Conservation (phyloP, 2,329 filamentous ascomycete species). For the Clarireedia paspali region DNA sequence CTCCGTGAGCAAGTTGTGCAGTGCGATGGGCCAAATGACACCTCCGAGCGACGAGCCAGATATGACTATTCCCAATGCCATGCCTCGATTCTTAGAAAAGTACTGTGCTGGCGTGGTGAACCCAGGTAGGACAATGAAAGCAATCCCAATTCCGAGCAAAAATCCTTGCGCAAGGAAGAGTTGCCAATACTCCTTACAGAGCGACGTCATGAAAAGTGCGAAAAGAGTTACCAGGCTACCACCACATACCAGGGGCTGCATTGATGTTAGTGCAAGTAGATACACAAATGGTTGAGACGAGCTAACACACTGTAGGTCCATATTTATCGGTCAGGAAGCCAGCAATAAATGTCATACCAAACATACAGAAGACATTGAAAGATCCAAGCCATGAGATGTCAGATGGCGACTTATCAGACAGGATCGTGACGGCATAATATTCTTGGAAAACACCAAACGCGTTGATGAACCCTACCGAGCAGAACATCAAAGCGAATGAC, state of each 20-base stretch:
- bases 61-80: constrained; percentile 20
- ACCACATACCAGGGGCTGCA: background rate
- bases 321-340: constrained; percentile 20
- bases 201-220: constrained; percentile 20
- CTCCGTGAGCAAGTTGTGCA: constrained; percentile 24
- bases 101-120: constrained; percentile 11
- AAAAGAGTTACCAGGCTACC: constrained; percentile 11
- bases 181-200: constrained; percentile 29
- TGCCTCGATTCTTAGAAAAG: constrained; percentile 15
- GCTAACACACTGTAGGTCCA: constrained; percentile 21
- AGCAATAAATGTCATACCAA: constrained; percentile 7
- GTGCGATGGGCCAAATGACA: constrained; percentile 29
- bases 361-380: constrained; percentile 28
- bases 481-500: constrained; percentile 21
- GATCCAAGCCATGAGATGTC: constrained; percentile 32
- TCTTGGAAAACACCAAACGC: constrained; percentile 31
- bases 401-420: constrained; percentile 20
- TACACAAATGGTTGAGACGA: too few relatives aligned
- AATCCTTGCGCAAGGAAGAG: constrained; percentile 27
- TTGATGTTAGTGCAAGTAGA: background rate
- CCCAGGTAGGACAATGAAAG: constrained; percentile 23
- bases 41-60: constrained; percentile 30
- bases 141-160: constrained; percentile 17
- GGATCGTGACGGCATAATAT: constrained; percentile 23
- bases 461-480: constrained; percentile 30